These are phyloP conservation scores for Chrysochromulina tobinii DNA, from an alignment of 78 protist species.

Conservation along the genomic window DNA sequence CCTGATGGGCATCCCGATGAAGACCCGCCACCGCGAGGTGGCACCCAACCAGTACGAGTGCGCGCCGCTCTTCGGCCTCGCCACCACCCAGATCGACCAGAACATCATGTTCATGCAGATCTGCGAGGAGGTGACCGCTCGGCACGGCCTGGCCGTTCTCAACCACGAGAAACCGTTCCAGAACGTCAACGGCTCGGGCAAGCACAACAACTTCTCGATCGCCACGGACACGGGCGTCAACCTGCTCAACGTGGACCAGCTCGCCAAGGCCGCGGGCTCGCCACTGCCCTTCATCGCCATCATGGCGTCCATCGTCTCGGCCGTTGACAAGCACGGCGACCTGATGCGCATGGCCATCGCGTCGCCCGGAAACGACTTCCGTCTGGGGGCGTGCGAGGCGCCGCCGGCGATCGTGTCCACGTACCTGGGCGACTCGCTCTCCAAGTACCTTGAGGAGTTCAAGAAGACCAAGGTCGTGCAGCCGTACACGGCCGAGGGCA, in stretches of 20 bases:
- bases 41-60: constrained; percentile 84
- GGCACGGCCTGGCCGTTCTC: constrained; percentile 72
- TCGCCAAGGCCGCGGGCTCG: constrained; percentile 44
- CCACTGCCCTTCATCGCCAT: constrained; percentile 27
- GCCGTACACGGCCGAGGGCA: constrained; percentile 30
- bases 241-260: constrained; percentile 55
- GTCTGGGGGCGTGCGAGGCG: constrained; percentile 94
- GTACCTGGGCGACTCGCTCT: constrained; percentile 78
- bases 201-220: constrained; percentile 91
- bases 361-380: constrained; percentile 82
- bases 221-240: constrained; percentile 68
- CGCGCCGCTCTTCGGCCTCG: constrained; percentile 24
- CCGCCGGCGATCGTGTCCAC: constrained; percentile 95
- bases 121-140: constrained; percentile 41
- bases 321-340: constrained; percentile 66
- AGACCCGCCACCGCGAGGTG: constrained; percentile 89
- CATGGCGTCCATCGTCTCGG: constrained; percentile 38
- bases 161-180: constrained; percentile 93
- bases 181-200: constrained; percentile 90
- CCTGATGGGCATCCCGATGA: constrained; percentile 84
- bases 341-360: constrained; percentile 59
- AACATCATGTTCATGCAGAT: constrained; percentile 88
- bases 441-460: not conserved
- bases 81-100: constrained; percentile 77
- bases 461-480: not conserved